Conservation (phyloP, 163 green algal genomes). For the Scenedesmus sp. region DNA sequence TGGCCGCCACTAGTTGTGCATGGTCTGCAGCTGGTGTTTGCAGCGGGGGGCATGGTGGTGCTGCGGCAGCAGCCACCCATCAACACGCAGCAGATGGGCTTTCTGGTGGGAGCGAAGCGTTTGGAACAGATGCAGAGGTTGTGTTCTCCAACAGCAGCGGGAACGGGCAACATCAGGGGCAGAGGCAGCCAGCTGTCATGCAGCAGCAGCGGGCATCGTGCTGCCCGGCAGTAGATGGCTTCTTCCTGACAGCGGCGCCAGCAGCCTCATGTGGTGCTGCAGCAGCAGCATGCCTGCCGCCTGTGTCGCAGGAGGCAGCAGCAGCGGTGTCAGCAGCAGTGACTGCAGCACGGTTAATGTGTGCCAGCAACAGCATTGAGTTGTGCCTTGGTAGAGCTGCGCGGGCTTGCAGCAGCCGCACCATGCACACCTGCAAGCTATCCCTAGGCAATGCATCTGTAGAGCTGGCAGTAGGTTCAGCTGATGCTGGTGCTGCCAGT, state of each 20-base stretch:
- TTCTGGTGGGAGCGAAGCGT: too few species aligned
- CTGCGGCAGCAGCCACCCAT: not conserved
- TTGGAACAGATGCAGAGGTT: not conserved
- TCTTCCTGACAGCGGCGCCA: not conserved
- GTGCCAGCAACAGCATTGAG: slow-evolving; percentile 21
- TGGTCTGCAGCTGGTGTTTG: not conserved
- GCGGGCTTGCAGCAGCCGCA: not conserved
- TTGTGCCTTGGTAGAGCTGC: not conserved
- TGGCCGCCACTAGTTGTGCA: not conserved
- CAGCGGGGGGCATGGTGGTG: not conserved
- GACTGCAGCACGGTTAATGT: not conserved
- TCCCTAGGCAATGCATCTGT: not conserved
- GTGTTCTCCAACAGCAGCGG: not conserved
- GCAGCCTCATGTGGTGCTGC: too few species aligned
- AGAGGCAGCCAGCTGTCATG: not conserved
- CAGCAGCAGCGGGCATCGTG: not conserved
- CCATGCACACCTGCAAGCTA: not conserved
- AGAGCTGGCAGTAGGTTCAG: not conserved
- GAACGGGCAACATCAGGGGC: not conserved
- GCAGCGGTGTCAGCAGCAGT: slow-evolving; percentile 7
- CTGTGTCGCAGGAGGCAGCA: slow-evolving; percentile 5
- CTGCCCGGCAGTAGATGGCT: not conserved
- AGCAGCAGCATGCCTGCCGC: not conserved
- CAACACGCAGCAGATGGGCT: not conserved
- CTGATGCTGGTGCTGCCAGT: not conserved